phyloP scores from a whole-genome alignment of 202 grass and related monocot genomes.

The Schoenoplectus tabernaemontani region DNA sequence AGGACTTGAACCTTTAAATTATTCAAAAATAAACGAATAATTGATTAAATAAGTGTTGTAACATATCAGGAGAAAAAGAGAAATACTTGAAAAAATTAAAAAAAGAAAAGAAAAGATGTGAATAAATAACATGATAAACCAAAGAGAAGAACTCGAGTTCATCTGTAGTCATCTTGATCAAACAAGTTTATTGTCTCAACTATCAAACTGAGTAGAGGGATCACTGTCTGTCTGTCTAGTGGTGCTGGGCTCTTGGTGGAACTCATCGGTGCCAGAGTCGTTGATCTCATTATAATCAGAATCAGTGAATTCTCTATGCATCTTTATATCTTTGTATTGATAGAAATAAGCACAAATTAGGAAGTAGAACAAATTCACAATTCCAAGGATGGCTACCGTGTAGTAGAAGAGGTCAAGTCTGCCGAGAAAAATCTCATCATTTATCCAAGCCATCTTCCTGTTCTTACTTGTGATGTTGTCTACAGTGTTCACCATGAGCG shows the following conservation, averaged over 20 bases:
- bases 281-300: not conserved
- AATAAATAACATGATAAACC: not conserved
- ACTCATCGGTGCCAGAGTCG: not conserved
- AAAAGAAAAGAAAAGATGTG: not conserved
- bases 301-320: not conserved
- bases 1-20: not conserved
- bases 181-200: not conserved
- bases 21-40: not conserved
- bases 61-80: not conserved
- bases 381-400: constrained; percentile 41
- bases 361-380: constrained; percentile 52
- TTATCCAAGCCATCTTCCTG: constrained; percentile 40
- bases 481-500: constrained; percentile 31
- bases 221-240: not conserved
- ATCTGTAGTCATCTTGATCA: not conserved
- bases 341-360: constrained; percentile 55
- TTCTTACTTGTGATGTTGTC: constrained; percentile 35
- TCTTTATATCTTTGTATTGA: constrained; percentile 46
- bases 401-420: constrained; percentile 67
- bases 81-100: not conserved
- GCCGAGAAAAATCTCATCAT: constrained; percentile 44
- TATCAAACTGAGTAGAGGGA: not conserved
- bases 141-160: not conserved
- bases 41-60: not conserved
- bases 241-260: not conserved